These are phyloP conservation scores for Glebionis coronaria DNA, from an alignment of 129 eudicot genomes.

Conservation along the genomic window DNA sequence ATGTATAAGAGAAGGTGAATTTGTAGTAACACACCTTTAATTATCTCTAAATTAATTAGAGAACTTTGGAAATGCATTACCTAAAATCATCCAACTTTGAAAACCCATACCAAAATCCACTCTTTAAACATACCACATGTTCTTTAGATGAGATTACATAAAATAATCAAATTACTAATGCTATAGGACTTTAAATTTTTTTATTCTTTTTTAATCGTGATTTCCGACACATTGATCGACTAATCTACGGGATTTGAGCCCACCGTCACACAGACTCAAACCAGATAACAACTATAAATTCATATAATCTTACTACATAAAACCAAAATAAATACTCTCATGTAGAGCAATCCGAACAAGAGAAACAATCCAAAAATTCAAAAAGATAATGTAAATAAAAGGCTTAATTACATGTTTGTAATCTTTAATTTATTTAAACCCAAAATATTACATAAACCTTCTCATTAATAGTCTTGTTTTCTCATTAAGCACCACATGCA, in stretches of 20 bases:
- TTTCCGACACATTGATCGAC: too few relatives aligned
- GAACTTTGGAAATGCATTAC: not conserved
- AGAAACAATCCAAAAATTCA: not conserved
- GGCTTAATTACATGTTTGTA: not conserved
- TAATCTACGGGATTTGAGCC: too few relatives aligned
- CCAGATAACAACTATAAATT: too few relatives aligned
- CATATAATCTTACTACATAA: too few relatives aligned
- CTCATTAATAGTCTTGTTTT: slow-evolving; percentile 22
- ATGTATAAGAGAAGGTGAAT: too few relatives aligned
- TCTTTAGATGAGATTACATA: not conserved
- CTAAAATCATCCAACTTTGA: not conserved
- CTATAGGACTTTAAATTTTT: too few relatives aligned
- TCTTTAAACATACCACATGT: not conserved
- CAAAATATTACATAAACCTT: slow-evolving; percentile 9
- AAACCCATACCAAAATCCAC: not conserved
- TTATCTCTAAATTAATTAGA: not conserved
- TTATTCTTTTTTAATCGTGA: too few relatives aligned
- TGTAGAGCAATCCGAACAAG: slow-evolving; percentile 1
- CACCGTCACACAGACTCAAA: too few relatives aligned
- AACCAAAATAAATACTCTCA: not conserved
- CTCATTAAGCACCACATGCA: slow-evolving; percentile 16
- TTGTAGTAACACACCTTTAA: not conserved
- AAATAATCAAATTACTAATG: too few relatives aligned
- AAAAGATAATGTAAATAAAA: not conserved
- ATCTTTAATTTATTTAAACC: not conserved